Percentiles rank a stretch among this genome's conserved stretches.
Conservation (phyloP, 805 yeast genomes). For the Candida orba region DNA sequence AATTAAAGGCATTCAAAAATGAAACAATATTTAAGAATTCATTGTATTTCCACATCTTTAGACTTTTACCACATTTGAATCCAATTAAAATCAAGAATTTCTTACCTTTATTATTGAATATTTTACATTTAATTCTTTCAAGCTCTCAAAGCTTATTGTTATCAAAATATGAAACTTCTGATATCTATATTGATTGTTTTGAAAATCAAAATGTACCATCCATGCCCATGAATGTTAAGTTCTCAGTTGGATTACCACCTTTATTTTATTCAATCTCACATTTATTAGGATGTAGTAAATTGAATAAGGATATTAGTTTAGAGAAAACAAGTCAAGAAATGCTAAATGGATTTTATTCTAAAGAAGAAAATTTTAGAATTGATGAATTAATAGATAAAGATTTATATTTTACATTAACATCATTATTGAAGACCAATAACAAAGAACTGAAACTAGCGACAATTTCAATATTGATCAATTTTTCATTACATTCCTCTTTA, state of each 20-base stretch:
- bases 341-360: background rate
- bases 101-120: slow-evolving; percentile 6
- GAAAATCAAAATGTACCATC: slow-evolving; percentile 13
- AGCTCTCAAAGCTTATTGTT: slow-evolving; percentile 5
- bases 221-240: slow-evolving; percentile 12
- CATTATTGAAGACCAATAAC: slow-evolving; percentile 16
- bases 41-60: slow-evolving; percentile 10
- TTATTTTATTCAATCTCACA: slow-evolving; percentile 18
- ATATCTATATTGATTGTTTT: slow-evolving; percentile 11
- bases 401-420: slow-evolving; percentile 16
- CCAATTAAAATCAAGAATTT: slow-evolving; percentile 12
- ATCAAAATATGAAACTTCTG: background rate
- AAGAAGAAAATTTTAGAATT: slow-evolving; percentile 8
- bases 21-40: slow-evolving; percentile 2
- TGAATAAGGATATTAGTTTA: background rate
- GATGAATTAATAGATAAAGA: slow-evolving; percentile 11
- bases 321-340: too few relatives aligned
- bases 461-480: slow-evolving; percentile 14
- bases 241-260: slow-evolving; percentile 15
- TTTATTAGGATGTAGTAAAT: slow-evolving; percentile 11
- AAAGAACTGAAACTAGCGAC: slow-evolving; percentile 19
- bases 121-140: background rate
- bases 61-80: slow-evolving; percentile 18
- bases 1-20: background rate
- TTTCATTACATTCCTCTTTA: slow-evolving; percentile 15